Evolutionary conservation across 163 green algal species (phyloP).

Genomic region (Chlamydomonas reinhardtii): DNA sequence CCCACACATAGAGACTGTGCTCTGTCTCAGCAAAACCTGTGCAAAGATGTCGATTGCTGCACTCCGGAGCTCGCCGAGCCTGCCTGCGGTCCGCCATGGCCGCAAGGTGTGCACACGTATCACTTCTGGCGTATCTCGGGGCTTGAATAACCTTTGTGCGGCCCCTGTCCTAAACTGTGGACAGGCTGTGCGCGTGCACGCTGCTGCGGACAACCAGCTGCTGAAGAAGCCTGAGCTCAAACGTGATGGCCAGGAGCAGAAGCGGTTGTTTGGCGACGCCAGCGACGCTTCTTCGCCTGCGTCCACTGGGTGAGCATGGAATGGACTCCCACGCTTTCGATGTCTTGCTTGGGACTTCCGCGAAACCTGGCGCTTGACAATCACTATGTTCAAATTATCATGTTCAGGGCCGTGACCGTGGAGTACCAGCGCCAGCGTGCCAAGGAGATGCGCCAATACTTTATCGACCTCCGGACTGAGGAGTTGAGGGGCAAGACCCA

Average conservation of each 20-base stretch:
- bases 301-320: neutral
- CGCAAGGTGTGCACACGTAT: neutral
- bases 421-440: conserved; percentile 91
- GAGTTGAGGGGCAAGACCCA: conserved; percentile 69
- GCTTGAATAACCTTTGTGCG: too few species aligned
- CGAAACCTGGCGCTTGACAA: neutral
- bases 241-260: conserved; percentile 8
- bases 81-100: neutral
- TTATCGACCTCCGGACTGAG: conserved; percentile 71
- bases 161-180: neutral
- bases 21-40: too few species aligned
- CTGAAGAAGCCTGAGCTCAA: conserved; percentile 44
- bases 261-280: conserved; percentile 5
- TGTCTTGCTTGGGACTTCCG: neutral
- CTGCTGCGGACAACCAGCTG: conserved; percentile 45
- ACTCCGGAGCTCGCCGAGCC: too few species aligned
- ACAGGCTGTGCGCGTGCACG: conserved; percentile 4
- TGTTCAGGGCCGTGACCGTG: conserved; percentile 67
- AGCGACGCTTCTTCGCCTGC: too few species aligned
- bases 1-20: too few species aligned
- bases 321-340: neutral
- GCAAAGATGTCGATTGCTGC: too few species aligned
- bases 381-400: too few species aligned
- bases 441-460: conserved; percentile 93
- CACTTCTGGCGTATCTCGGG: too few species aligned